phyloP scores from a whole-genome alignment of 2,329 filamentous ascomycete species.

The Talaromyces amestolkiae region DNA sequence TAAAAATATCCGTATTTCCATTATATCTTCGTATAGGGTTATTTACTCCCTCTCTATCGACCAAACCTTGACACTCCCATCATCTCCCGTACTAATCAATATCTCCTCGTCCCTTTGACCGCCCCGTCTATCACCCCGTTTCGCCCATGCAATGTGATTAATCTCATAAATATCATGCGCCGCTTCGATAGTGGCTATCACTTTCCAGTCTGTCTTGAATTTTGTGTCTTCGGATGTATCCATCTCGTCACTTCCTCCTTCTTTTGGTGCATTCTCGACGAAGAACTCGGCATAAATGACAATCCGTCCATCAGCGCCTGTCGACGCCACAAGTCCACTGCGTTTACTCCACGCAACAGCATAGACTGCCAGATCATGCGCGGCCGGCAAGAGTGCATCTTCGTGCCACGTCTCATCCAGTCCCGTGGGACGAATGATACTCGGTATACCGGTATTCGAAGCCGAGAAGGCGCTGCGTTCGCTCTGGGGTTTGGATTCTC shows the following conservation, averaged over 20 bases:
- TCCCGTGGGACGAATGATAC: constrained; percentile 72
- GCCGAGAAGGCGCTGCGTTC: constrained; percentile 1
- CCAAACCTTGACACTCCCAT: constrained; percentile 86
- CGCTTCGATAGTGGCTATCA: constrained; percentile 66
- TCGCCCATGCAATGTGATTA: constrained; percentile 88
- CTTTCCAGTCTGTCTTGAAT: constrained; percentile 61
- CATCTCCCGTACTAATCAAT: constrained; percentile 86
- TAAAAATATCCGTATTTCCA: neutral
- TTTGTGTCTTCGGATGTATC: constrained; percentile 22
- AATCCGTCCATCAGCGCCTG: constrained; percentile 80
- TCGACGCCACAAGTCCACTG: constrained; percentile 78
- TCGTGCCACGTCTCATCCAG: constrained; percentile 82
- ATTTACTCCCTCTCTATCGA: constrained; percentile 43
- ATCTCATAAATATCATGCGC: constrained; percentile 92
- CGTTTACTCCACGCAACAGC: constrained; percentile 76
- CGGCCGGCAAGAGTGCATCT: constrained; percentile 69
- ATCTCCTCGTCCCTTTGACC: constrained; percentile 67
- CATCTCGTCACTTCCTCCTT: constrained; percentile 22
- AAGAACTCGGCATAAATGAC: constrained; percentile 69
- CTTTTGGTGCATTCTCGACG: neutral
- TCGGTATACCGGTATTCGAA: constrained; percentile 63
- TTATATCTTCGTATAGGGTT: neutral
- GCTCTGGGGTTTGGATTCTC: constrained; percentile 48
- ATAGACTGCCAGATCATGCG: constrained; percentile 80
- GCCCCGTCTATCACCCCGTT: constrained; percentile 62